Evolutionary conservation across 495 filamentous ascomycete species (phyloP).

Genomic region (Xylaria cubensis): DNA sequence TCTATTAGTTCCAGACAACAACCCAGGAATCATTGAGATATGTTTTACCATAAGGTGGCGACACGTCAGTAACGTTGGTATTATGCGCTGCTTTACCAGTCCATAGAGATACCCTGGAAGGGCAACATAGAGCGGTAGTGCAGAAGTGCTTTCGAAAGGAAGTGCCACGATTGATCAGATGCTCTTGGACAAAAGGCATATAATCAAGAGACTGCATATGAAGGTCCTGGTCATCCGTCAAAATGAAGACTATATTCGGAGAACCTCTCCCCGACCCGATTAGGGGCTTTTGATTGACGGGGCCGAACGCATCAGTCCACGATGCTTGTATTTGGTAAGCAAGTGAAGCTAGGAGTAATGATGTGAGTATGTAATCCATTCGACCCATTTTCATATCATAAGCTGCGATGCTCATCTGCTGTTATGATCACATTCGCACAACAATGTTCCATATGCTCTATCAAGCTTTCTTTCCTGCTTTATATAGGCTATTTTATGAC

Average conservation of each 20-base stretch:
- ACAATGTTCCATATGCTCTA: too few relatives aligned
- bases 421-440: too few relatives aligned
- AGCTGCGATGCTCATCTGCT: background rate
- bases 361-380: background rate
- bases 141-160: slow-evolving; percentile 65
- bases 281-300: slow-evolving; percentile 11
- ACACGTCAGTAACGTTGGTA: slow-evolving; percentile 76
- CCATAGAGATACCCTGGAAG: slow-evolving; percentile 67
- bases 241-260: slow-evolving; percentile 69
- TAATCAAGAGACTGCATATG: slow-evolving; percentile 66
- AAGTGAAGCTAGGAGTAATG: background rate
- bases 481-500: background rate
- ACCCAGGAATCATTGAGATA: background rate
- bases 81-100: slow-evolving; percentile 75
- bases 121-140: slow-evolving; percentile 69
- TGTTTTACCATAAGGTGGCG: slow-evolving; percentile 61
- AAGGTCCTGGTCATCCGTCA: slow-evolving; percentile 72
- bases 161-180: slow-evolving; percentile 61
- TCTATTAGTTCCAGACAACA: background rate
- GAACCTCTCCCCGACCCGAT: background rate
- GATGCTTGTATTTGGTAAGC: background rate
- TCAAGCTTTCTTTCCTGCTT: background rate
- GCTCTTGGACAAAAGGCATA: slow-evolving; percentile 60
- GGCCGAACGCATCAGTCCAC: background rate
- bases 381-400: background rate